Evolutionary conservation across 352 stramenopile species (phyloP), one percentile per base, ranked within the genome.

Genomic region (Halophytophthora batemanensis): DNA sequence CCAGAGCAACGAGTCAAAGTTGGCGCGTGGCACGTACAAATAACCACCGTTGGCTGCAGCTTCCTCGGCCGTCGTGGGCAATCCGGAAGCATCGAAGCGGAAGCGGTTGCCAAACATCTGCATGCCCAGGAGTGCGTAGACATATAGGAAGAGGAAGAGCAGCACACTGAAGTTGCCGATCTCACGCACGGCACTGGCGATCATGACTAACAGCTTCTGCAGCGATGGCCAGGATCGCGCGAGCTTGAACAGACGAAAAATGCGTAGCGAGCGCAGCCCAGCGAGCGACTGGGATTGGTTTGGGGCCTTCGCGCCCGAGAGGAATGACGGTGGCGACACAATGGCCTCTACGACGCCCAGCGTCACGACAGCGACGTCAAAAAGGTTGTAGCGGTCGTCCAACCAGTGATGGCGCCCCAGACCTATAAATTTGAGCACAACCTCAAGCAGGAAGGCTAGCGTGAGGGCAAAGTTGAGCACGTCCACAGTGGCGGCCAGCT

Each of bases 91-190:
- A 46, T 96, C 85, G 55, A 98, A 98, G 29, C 84, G 83, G 25
- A 98, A 80, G 43, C 81, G 67, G 59, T 97, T 97, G 2, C 87
- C 83, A 48, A 98, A 97, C 21, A 95, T 86, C 52, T 97, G 88
- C 82, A 97, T 95, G 22, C 90, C 88, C 37, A 97, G 70, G 4
- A 98, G 64, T 6, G 85, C 72, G 55, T 96, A 97, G 35, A 98
- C 95, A 53, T 96, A 97, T 56, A 97, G 89, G 59, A 98, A 97
- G 11, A 98, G 75, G 6, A 94, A 51, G n/a, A 98, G 72, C 1
- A 98, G 74, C 23, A 98, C 63, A 11, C 76, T 80, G 55, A 98
- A 98, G 64, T 97, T 97, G 39, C 66, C 71, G 17, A 98, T 74
- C 49, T 98, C 93, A 19, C 86, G 68, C 21, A 97, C 66, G 7